Evolutionary conservation across 1,284 basidiomycete species (phyloP), one percentile per base, ranked within the genome.

Genomic region (Fistulinella staudtii): DNA sequence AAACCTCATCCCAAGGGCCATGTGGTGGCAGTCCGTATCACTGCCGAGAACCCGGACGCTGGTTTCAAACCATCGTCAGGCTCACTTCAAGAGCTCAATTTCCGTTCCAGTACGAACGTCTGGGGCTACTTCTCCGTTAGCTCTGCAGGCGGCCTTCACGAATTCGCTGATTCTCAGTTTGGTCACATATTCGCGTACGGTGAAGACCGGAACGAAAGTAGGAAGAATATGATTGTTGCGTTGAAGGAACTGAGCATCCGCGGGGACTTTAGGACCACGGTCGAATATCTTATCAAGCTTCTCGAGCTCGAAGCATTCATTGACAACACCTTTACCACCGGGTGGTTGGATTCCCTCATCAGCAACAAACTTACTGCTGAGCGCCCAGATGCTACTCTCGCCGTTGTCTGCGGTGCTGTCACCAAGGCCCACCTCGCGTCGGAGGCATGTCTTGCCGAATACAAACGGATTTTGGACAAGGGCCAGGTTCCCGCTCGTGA

Each of bases 21-120:
- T 66, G 96, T 99, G 56, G 90, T 99, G 54, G 96, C 96, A 36
- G 96, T 98, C 56, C 94, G 96, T 65, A 99, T 99, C 69, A 99
- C 96, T 5, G 95, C 95, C 35, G 96, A 99, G 73, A 99, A 99
- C 70, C 96, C 96, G 18, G 96, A 99, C 63, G 95, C 95, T 14
- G 96, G 96, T n/a, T 99, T 99, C 81, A 99, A 99, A 72, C 96
- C 96, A 3, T 98, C 95, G 8, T 95, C 92, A 13, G 96, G 96
- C 59, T 87, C 89, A 34, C 75, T 99, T 11, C 93, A 97, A 65
- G 96, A 99, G 67, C 89, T 99, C 61, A 99, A 99, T 71, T 99
- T 99, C 86, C 88, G 96, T 43, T 98, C 94, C 28, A 96, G 89
- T 69, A 97, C 93, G 31, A 97, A 97, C 55, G 94, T 98, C 46